Percentiles rank a stretch among this genome's conserved stretches.
These are phyloP conservation scores for Quillaja saponaria DNA, from an alignment of 306 rosid genomes.

Conservation along the genomic window DNA sequence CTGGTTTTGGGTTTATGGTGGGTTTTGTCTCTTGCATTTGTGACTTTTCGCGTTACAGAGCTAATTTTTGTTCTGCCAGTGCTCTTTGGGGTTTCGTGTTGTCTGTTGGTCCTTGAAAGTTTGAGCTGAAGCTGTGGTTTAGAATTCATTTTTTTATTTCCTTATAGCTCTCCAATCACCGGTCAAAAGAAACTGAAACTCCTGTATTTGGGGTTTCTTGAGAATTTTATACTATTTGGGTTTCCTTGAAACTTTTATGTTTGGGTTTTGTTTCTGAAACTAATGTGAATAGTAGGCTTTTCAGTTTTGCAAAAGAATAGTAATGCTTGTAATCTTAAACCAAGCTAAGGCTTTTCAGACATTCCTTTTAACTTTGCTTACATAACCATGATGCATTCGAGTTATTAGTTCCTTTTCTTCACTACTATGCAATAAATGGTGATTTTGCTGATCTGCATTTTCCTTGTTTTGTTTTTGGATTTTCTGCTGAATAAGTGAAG, in stretches of 20 bases:
- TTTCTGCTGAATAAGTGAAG: constrained; percentile 40
- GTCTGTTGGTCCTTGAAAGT: constrained; percentile 24
- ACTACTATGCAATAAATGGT: constrained; percentile 30
- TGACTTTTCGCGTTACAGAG: constrained; percentile 34
- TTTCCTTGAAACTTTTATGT: neutral
- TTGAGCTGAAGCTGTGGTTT: constrained; percentile 24
- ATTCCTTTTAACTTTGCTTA: constrained; percentile 39
- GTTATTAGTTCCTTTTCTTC: constrained; percentile 39
- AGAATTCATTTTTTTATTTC: constrained; percentile 14
- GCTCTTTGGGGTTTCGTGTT: constrained; percentile 33
- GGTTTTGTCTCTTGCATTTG: constrained; percentile 44
- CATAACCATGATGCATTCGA: constrained; percentile 41
- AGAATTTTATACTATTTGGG: too few relatives aligned
- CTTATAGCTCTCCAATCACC: constrained; percentile 27
- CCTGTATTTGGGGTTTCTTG: constrained; percentile 19
- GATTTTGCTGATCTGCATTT: constrained; percentile 52
- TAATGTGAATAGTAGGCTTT: constrained; percentile 35
- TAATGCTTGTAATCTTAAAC: constrained; percentile 50
- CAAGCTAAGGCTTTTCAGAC: constrained; percentile 35
- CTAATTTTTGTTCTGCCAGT: constrained; percentile 28
- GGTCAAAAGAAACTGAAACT: constrained; percentile 29
- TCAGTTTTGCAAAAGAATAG: constrained; percentile 51
- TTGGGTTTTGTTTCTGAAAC: constrained; percentile 42
- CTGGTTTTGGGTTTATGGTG: constrained; percentile 27
- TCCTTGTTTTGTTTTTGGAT: constrained; percentile 33